phyloP scores from a whole-genome alignment of 2,329 filamentous ascomycete species.

The Verticillium isaacii region DNA sequence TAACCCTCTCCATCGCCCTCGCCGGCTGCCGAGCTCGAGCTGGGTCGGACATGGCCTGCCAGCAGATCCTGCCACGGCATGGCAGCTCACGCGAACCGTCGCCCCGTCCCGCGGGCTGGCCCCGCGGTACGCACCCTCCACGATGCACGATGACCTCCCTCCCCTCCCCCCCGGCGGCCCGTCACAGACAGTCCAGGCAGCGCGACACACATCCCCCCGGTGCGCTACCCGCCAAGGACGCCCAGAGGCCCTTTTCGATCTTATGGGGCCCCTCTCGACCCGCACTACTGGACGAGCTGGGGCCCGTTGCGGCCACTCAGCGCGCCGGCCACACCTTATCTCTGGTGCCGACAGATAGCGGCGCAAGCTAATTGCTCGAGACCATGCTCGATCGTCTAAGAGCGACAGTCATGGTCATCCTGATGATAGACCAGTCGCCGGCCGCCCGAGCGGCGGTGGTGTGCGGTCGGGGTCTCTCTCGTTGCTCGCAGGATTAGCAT shows the following conservation, averaged over 20 bases:
- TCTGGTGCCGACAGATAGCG: conserved; percentile 3
- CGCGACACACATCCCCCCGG: not conserved
- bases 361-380: conserved; percentile 1
- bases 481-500: not conserved
- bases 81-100: not conserved
- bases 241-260: not conserved
- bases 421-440: not conserved
- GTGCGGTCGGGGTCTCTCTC: not conserved
- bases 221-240: not conserved
- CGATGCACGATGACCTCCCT: not conserved
- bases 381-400: conserved; percentile 1
- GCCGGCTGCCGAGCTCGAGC: not conserved
- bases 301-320: not conserved
- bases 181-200: not conserved
- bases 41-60: not conserved
- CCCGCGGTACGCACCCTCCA: not conserved
- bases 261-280: not conserved
- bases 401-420: not conserved
- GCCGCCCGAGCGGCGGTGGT: not conserved
- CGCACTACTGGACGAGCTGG: not conserved
- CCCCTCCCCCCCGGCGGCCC: not conserved
- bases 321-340: conserved; percentile 2
- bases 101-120: not conserved
- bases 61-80: not conserved
- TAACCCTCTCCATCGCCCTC: not conserved